Conservation (phyloP, 345 rosid species). For the Barbarea vulgaris region DNA sequence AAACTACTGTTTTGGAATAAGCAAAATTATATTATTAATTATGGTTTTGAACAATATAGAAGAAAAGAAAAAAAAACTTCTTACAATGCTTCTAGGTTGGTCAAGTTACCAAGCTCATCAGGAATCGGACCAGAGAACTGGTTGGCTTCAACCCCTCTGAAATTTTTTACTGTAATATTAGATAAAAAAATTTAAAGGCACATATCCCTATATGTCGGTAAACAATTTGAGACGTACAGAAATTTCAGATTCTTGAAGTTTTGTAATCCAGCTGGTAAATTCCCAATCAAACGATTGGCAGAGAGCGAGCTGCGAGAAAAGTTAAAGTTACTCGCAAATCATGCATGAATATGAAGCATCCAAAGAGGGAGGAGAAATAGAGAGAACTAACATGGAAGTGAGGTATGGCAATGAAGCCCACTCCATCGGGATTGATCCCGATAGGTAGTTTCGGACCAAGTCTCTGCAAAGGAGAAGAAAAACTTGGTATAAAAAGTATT, state of each 20-base stretch:
- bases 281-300: conserved; percentile 53
- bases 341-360: not conserved
- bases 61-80: conserved; percentile 24
- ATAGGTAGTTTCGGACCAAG: conserved; percentile 45
- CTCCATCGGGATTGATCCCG: conserved; percentile 53
- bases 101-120: conserved; percentile 52
- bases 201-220: not conserved
- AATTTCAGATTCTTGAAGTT: conserved; percentile 45
- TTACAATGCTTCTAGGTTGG: conserved; percentile 49
- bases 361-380: not conserved
- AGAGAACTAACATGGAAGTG: conserved; percentile 47
- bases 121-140: conserved; percentile 56
- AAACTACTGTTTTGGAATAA: not conserved
- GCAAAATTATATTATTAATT: no score
- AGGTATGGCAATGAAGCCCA: conserved; percentile 50
- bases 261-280: conserved; percentile 51
- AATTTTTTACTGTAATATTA: not conserved
- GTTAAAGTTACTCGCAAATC: not conserved
- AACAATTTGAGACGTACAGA: conserved; percentile 42
- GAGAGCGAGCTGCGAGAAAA: conserved; percentile 43
- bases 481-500: no score
- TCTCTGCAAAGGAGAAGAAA: not conserved
- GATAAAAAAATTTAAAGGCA: not conserved
- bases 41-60: not conserved
- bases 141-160: conserved; percentile 63